These are phyloP conservation scores for Fusarium pininemorale DNA, from an alignment of 2,329 filamentous ascomycete species.

Conservation along the genomic window DNA sequence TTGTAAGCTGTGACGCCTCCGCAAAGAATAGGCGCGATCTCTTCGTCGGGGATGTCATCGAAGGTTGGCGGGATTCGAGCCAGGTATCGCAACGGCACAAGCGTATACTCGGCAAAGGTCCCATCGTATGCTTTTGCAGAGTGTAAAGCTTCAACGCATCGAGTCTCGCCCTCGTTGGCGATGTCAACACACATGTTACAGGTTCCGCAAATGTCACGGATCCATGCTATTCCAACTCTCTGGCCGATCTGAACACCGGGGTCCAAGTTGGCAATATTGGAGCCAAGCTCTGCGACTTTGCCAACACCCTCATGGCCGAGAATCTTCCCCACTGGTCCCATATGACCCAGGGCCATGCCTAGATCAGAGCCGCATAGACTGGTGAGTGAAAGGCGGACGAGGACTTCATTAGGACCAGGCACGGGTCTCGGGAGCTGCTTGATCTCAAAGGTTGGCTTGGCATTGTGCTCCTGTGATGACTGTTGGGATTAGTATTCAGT, in stretches of 20 bases:
- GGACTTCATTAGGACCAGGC: conserved; percentile 40
- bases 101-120: conserved; percentile 52
- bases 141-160: conserved; percentile 46
- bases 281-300: conserved; percentile 49
- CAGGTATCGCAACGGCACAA: conserved; percentile 49
- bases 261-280: conserved; percentile 40
- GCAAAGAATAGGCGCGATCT: conserved; percentile 53
- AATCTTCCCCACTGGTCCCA: conserved; percentile 48
- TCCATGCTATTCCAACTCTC: conserved; percentile 53
- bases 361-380: conserved; percentile 53
- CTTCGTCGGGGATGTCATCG: conserved; percentile 46
- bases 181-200: conserved; percentile 47
- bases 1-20: conserved; percentile 56
- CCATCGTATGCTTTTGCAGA: conserved; percentile 48
- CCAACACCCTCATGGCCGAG: conserved; percentile 59
- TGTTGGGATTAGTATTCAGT: not conserved
- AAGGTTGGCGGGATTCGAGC: conserved; percentile 31
- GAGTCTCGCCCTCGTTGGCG: conserved; percentile 47
- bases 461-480: conserved; percentile 16
- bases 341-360: conserved; percentile 49
- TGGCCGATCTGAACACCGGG: conserved; percentile 43
- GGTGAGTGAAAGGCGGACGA: conserved; percentile 49
- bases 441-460: conserved; percentile 19
- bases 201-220: conserved; percentile 47
- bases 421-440: conserved; percentile 8